Conservation (phyloP, 495 filamentous ascomycete genomes). For the Hyaloscypha finlandica region DNA sequence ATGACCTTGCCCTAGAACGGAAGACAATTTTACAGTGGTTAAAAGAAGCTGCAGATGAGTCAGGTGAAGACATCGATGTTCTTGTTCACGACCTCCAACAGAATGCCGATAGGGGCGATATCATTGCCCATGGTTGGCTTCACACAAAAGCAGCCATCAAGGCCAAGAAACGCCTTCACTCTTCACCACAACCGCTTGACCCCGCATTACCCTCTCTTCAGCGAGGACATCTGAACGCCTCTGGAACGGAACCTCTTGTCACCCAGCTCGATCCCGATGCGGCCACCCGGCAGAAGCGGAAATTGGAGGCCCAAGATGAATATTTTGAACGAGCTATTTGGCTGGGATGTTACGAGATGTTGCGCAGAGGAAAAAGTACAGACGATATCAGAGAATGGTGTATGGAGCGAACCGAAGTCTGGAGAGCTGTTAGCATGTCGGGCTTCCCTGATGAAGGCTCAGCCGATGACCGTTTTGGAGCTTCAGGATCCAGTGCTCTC, state of each 20-base stretch:
- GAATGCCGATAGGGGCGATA: constrained; percentile 61
- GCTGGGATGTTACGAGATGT: constrained; percentile 86
- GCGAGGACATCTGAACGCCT: constrained; percentile 55
- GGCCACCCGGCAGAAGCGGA: constrained; percentile 69
- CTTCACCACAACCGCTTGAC: constrained; percentile 63
- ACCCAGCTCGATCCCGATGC: constrained; percentile 97
- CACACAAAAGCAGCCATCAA: constrained; percentile 90
- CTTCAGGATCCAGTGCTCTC: constrained; percentile 55
- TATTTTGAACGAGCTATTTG: constrained; percentile 86
- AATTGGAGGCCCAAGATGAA: constrained; percentile 75
- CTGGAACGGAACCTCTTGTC: constrained; percentile 64
- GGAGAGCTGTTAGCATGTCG: constrained; percentile 75
- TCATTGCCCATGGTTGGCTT: constrained; percentile 86
- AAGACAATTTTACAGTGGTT: constrained; percentile 81
- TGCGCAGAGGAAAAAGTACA: constrained; percentile 74
- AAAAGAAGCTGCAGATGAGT: constrained; percentile 56
- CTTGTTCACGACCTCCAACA: constrained; percentile 73
- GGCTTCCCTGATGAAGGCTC: constrained; percentile 50
- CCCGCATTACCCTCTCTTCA: constrained; percentile 57
- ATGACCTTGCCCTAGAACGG: constrained; percentile 65
- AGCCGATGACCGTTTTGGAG: constrained; percentile 34
- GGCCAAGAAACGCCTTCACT: constrained; percentile 75
- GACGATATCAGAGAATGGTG: constrained; percentile 79
- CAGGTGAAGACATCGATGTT: constrained; percentile 68
- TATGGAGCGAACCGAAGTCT: constrained; percentile 72